Conservation (phyloP, 2,329 filamentous ascomycete genomes). For the Cordyceps cicadae region DNA sequence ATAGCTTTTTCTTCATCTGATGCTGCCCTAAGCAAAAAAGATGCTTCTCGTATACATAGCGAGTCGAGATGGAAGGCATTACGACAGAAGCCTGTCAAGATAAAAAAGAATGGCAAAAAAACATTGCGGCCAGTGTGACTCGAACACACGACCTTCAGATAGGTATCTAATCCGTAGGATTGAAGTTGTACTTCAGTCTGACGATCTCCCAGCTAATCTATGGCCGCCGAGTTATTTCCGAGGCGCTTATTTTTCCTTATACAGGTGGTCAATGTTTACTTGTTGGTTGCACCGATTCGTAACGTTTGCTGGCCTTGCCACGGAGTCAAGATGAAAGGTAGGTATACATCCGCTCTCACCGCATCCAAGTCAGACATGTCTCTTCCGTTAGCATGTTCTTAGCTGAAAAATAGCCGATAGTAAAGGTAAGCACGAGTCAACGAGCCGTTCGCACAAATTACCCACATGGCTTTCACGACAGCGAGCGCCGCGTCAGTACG, state of each 20-base stretch:
- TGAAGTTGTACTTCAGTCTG: slow-evolving; percentile 22
- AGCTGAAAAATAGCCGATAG: too few species aligned
- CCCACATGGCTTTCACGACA: too few species aligned
- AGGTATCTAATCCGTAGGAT: slow-evolving; percentile 18
- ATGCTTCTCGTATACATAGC: background rate
- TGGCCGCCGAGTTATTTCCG: slow-evolving; percentile 17
- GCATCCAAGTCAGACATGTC: too few species aligned
- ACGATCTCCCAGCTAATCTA: slow-evolving; percentile 24
- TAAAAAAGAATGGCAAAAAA: background rate
- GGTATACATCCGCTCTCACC: too few species aligned
- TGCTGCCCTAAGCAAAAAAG: background rate
- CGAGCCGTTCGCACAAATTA: too few species aligned
- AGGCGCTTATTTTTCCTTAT: slow-evolving; percentile 2
- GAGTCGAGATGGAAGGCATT: background rate
- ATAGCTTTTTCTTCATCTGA: background rate
- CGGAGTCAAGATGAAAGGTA: too few species aligned
- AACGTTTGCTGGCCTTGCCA: too few species aligned
- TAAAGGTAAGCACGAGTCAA: too few species aligned
- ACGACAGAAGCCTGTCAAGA: background rate
- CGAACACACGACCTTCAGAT: slow-evolving; percentile 25
- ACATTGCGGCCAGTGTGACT: slow-evolving; percentile 23
- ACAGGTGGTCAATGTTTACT: background rate
- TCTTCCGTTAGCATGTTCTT: too few species aligned
- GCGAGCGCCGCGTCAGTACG: too few species aligned
- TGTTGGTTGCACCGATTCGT: background rate